Evolutionary conservation across 2,329 filamentous ascomycete genomes (phyloP).

Genomic region (Colletotrichum zoysiae): DNA sequence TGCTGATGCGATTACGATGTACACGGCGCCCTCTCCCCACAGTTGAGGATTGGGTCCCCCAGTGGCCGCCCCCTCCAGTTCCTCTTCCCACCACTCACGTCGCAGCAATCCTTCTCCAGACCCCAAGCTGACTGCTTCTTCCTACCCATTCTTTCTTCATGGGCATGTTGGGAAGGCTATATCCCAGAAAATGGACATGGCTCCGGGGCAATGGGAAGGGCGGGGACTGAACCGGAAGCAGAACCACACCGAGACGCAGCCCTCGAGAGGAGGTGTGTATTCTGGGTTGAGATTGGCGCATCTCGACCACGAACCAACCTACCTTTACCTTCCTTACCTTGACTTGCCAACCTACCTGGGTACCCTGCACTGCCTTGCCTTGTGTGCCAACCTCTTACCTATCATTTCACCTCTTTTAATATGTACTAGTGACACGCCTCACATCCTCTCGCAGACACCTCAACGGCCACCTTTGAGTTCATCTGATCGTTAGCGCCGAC

Average conservation of each 20-base stretch:
- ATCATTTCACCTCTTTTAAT: constrained; percentile 24
- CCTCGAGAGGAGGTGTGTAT: neutral
- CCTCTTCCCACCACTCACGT: constrained; percentile 34
- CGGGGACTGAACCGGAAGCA: constrained; percentile 34
- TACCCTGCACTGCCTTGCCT: constrained; percentile 9
- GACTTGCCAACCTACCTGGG: neutral
- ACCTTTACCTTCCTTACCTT: neutral
- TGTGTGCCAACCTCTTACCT: constrained; percentile 7
- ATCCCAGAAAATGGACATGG: constrained; percentile 20
- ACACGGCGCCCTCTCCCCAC: constrained; percentile 22
- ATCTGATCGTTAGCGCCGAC: constrained; percentile 27
- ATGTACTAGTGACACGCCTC: constrained; percentile 19
- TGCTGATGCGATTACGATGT: neutral
- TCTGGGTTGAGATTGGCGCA: constrained; percentile 31
- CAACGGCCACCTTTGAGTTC: constrained; percentile 25
- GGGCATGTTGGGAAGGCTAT: constrained; percentile 19
- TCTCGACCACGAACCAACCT: constrained; percentile 15
- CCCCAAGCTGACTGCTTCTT: constrained; percentile 34
- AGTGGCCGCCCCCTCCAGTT: neutral
- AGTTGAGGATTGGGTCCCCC: constrained; percentile 10
- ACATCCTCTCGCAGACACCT: constrained; percentile 10
- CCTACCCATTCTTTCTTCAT: constrained; percentile 13
- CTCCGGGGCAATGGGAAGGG: constrained; percentile 23
- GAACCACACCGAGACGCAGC: constrained; percentile 25
- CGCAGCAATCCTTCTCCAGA: constrained; percentile 37